Evolutionary conservation across 192 early-diverging fungal genomes (phyloP).

Genomic region (Spizellomyces punctatus): DNA sequence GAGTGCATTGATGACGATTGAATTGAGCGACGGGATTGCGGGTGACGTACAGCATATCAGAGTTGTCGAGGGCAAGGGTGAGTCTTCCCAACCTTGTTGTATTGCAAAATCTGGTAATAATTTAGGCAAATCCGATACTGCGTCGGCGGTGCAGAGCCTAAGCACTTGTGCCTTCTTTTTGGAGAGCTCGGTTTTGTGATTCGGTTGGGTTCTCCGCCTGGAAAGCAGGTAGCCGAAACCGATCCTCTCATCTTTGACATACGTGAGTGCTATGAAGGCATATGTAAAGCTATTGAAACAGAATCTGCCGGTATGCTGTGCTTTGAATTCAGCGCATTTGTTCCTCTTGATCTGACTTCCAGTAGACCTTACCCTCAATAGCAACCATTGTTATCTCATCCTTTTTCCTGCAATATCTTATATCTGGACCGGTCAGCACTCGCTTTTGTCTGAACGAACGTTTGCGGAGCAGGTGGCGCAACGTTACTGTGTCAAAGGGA

Average conservation of each 20-base stretch:
- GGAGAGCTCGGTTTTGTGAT: constrained; percentile 10
- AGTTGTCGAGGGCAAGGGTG: constrained; percentile 46
- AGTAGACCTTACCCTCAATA: constrained; percentile 1
- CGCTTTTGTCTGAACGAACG: background rate
- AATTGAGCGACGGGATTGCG: constrained; percentile 29
- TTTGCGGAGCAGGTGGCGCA: background rate
- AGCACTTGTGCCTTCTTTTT: constrained; percentile 9
- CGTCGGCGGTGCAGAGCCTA: background rate
- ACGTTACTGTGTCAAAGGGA: background rate
- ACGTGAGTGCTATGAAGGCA: background rate
- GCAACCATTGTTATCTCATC: background rate
- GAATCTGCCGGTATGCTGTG: background rate
- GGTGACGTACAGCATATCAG: constrained; percentile 36
- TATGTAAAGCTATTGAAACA: constrained; percentile 17
- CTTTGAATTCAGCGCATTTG: too few relatives aligned
- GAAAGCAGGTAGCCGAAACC: too few relatives aligned
- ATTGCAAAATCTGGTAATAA: background rate
- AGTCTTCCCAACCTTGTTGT: background rate
- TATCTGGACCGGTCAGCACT: constrained; percentile 2
- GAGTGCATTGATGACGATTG: constrained; percentile 40
- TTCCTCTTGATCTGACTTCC: background rate
- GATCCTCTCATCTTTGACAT: too few relatives aligned
- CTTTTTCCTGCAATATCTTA: background rate
- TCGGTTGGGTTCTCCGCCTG: background rate
- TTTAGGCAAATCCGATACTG: background rate